phyloP scores from a whole-genome alignment of 148 eudicot species.

The Cornus suecica region DNA sequence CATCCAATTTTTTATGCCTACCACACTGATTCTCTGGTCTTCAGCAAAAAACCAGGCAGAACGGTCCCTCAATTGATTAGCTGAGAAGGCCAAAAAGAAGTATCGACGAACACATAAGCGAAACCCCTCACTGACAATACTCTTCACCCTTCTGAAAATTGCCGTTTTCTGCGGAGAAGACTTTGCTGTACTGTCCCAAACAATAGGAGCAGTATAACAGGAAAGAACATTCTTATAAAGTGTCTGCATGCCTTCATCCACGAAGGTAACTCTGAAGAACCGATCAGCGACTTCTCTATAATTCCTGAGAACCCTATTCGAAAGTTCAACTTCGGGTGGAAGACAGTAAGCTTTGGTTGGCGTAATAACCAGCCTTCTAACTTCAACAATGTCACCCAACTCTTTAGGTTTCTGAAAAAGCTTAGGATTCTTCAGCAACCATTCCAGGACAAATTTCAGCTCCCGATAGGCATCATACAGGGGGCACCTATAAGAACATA shows the following conservation, averaged over 20 bases:
- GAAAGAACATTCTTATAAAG: conserved; percentile 53
- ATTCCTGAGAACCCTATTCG: conserved; percentile 75
- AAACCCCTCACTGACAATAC: conserved; percentile 52
- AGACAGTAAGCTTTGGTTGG: conserved; percentile 84
- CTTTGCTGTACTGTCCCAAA: conserved; percentile 45
- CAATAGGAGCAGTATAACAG: conserved; percentile 57
- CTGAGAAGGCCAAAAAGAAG: conserved; percentile 76
- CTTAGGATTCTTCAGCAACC: conserved; percentile 65
- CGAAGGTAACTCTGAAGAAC: conserved; percentile 78
- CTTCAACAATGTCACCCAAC: conserved; percentile 54
- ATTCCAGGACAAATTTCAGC: conserved; percentile 47
- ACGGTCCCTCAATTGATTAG: conserved; percentile 82
- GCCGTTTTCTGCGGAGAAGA: conserved; percentile 48
- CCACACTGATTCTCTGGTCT: conserved; percentile 30
- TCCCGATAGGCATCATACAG: conserved; percentile 52
- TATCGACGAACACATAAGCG: conserved; percentile 66
- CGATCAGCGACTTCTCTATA: conserved; percentile 62
- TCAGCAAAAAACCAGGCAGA: conserved; percentile 98
- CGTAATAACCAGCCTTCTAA: conserved; percentile 76
- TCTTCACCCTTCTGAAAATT: conserved; percentile 52
- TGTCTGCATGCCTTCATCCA: conserved; percentile 82
- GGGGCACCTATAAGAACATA: conserved; percentile 54
- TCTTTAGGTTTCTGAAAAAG: conserved; percentile 39
- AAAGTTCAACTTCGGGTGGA: conserved; percentile 77
- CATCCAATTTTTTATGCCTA: conserved; percentile 59